phyloP scores from a whole-genome alignment of 768 basidiomycete genomes.

The Agaricus subrufescens region DNA sequence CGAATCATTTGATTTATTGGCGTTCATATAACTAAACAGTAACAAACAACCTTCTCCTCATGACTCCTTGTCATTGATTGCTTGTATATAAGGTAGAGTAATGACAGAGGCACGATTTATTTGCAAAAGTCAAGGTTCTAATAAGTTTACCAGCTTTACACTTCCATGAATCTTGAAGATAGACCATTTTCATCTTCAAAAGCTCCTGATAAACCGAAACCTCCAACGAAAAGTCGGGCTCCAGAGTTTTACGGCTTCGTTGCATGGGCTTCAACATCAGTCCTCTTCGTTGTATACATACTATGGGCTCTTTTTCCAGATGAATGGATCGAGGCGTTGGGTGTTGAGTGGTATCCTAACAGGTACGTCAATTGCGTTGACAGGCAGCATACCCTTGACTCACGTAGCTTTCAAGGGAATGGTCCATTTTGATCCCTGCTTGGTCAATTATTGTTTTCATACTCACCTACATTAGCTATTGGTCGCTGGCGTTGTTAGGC shows the following conservation, averaged over 20 bases:
- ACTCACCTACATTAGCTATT: slow-evolving; percentile 74
- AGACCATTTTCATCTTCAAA: background rate
- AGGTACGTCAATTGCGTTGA: slow-evolving; percentile 40
- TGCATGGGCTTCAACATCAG: slow-evolving; percentile 73
- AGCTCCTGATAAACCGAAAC: background rate
- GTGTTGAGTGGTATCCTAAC: slow-evolving; percentile 85
- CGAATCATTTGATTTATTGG: too few relatives aligned
- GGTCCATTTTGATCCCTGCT: slow-evolving; percentile 78
- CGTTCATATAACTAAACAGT: too few relatives aligned
- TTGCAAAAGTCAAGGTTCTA: background rate
- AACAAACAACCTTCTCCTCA: too few relatives aligned
- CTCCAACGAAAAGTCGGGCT: slow-evolving; percentile 44
- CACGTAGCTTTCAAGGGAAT: slow-evolving; percentile 53
- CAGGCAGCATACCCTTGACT: background rate
- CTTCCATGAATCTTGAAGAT: background rate
- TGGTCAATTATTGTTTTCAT: slow-evolving; percentile 69
- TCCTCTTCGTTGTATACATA: slow-evolving; percentile 65
- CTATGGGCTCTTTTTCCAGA: slow-evolving; percentile 83
- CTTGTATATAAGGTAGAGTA: too few relatives aligned
- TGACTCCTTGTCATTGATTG: too few relatives aligned
- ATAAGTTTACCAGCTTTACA: too few relatives aligned
- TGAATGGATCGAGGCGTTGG: slow-evolving; percentile 55
- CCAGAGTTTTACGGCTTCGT: slow-evolving; percentile 91
- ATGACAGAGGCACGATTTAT: background rate
- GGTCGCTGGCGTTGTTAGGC: slow-evolving; percentile 63